Base-by-base conservation (phyloP, 1,284 basidiomycete species). In the Malassezia vespertilionis region DNA sequence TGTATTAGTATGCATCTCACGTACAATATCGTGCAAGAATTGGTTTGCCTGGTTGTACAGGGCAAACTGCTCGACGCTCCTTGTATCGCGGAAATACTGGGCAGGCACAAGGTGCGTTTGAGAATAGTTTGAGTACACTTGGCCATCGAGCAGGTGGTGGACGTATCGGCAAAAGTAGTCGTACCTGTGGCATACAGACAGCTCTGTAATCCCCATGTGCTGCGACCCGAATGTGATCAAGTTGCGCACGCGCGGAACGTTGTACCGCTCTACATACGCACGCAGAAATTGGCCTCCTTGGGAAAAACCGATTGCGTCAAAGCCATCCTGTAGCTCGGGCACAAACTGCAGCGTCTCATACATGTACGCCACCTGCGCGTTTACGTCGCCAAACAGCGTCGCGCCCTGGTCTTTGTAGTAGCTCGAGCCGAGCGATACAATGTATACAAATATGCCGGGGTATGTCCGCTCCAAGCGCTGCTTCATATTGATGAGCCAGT, bases 61-160 rank as follows among this genome's bases (percentile, higher is more conserved):
- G 5, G 78, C 76, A 36, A 89, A 74, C 20, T 81, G 79, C n/a
- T 73, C 73, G 10, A 49, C 42, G 23, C 58, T 53, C 17, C 53
- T 56, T 4, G 85, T 82, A 72, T 96, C 89, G 31, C 91, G 81
- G 72, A 79, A 96, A 73, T 96, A 97, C 65, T 95, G 88, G 1
- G 91, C 91, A 78, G 87, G 44, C 15, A 68, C 59, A n/a, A 65
- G 42, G 22, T 60, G 53, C 3, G 53, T 53, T 41, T 69, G 66
- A 1, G 62, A 63, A 40, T 66, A 68, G 52, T 68, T 61, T 14
- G 78, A 80, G 71, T 96, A 96, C 22, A 89, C 82, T 1, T 83
- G 85, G 8, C 76, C 74, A 46, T 79, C 79, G 8, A 80, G 79
- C 1, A 82, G 80, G n/a, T 78, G 76, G 32, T 82, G 79, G 9